phyloP scores from a whole-genome alignment of 225 moss, liverwort and hornwort species.

The Polytrichum formosum region DNA sequence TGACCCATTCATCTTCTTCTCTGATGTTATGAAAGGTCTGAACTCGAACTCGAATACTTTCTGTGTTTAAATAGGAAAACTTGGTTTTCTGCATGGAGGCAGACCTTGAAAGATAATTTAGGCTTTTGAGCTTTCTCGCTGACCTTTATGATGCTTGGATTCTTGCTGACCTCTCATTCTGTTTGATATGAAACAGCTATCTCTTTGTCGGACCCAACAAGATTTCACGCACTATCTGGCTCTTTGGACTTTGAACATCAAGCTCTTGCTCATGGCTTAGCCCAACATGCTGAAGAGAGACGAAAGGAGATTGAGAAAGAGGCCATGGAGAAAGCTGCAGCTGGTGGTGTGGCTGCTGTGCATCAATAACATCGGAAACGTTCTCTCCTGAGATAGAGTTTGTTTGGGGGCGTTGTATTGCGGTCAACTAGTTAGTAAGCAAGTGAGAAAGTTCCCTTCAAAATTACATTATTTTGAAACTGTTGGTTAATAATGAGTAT shows the following conservation, averaged over 20 bases:
- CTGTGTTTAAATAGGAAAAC: not conserved
- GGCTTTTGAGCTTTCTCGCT: not conserved
- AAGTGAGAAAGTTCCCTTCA: conserved; percentile 45
- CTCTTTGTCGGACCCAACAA: conserved; percentile 67
- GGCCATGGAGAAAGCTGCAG: conserved; percentile 60
- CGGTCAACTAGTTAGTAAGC: conserved; percentile 47
- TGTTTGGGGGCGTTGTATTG: conserved; percentile 50
- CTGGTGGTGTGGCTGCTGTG: conserved; percentile 34
- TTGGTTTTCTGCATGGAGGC: no score
- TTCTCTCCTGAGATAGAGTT: conserved; percentile 39
- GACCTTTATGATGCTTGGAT: no score
- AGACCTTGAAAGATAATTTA: not conserved
- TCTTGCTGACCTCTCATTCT: not conserved
- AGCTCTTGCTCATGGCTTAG: conserved; percentile 85
- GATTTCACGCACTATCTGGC: conserved; percentile 84
- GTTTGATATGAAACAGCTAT: conserved; percentile 47
- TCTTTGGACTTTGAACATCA: conserved; percentile 95
- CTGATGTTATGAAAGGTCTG: conserved; percentile 95
- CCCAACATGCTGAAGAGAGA: conserved; percentile 89
- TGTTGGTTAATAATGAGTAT: conserved; percentile 24
- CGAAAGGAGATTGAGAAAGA: conserved; percentile 94
- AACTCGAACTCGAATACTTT: not conserved
- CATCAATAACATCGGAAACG: conserved; percentile 49
- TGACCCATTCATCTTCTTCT: conserved; percentile 91
- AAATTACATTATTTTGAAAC: conserved; percentile 46